phyloP scores from a whole-genome alignment of 768 basidiomycete species.

The Lyophyllum shimeji region DNA sequence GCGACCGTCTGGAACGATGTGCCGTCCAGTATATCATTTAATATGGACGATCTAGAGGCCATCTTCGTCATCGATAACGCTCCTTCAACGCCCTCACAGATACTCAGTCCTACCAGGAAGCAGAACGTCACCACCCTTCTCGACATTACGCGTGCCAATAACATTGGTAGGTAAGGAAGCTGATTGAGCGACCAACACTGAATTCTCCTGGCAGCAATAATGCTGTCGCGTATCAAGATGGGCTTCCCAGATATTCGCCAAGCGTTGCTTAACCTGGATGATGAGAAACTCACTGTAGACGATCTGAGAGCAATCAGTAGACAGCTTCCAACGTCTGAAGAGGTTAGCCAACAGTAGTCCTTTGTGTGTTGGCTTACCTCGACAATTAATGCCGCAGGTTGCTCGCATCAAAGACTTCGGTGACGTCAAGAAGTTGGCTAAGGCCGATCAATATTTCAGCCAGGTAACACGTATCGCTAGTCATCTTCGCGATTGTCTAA shows the following conservation, averaged over 20 bases:
- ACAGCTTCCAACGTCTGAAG: slow-evolving; percentile 79
- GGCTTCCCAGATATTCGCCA: slow-evolving; percentile 62
- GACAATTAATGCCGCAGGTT: not conserved
- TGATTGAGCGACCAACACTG: not conserved
- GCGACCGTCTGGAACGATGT: slow-evolving; percentile 75
- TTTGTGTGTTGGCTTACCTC: not conserved
- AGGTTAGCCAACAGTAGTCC: slow-evolving; percentile 42
- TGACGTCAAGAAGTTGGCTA: slow-evolving; percentile 71
- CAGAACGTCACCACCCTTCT: slow-evolving; percentile 69
- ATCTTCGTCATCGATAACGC: slow-evolving; percentile 64
- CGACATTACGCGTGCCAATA: slow-evolving; percentile 81
- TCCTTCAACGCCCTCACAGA: slow-evolving; percentile 41
- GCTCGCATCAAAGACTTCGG: slow-evolving; percentile 62
- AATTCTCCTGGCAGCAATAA: slow-evolving; percentile 57
- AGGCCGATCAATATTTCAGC: slow-evolving; percentile 81
- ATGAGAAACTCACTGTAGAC: slow-evolving; percentile 66
- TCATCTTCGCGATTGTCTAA: slow-evolving; percentile 2
- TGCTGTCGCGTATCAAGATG: slow-evolving; percentile 77
- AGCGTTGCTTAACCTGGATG: slow-evolving; percentile 73
- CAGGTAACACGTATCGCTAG: slow-evolving; percentile 44
- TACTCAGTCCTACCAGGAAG: slow-evolving; percentile 45
- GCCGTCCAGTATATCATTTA: slow-evolving; percentile 39
- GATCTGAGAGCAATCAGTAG: slow-evolving; percentile 72
- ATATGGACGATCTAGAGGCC: slow-evolving; percentile 70
- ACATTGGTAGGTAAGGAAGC: slow-evolving; percentile 56